Evolutionary conservation across 768 basidiomycete species (phyloP).

Genomic region (Fistulinella prunicolor): DNA sequence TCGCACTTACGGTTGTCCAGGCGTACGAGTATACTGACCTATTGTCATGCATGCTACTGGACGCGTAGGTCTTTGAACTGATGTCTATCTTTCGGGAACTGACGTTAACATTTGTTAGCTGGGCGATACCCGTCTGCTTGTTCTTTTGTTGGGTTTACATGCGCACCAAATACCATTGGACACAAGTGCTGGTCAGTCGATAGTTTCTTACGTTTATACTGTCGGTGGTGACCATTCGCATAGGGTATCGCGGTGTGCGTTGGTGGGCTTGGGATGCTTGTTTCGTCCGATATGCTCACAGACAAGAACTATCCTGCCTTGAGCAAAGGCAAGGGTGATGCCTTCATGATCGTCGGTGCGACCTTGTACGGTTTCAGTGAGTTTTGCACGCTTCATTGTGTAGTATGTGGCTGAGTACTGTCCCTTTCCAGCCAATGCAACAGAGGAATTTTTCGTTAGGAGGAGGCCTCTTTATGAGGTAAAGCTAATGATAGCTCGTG

Average conservation of each 20-base stretch:
- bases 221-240: neutral
- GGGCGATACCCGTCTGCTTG: slow-evolving; percentile 88
- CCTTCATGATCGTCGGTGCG: slow-evolving; percentile 83
- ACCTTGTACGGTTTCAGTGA: slow-evolving; percentile 83
- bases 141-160: slow-evolving; percentile 83
- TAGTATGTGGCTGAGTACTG: neutral
- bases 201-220: neutral
- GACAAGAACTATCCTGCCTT: slow-evolving; percentile 69
- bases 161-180: slow-evolving; percentile 78
- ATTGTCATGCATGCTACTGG: slow-evolving; percentile 88
- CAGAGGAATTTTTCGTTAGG: slow-evolving; percentile 85
- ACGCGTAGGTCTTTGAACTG: slow-evolving; percentile 59
- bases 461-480: slow-evolving; percentile 77
- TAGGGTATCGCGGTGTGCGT: slow-evolving; percentile 75
- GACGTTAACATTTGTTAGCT: slow-evolving; percentile 39
- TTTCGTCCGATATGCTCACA: slow-evolving; percentile 74
- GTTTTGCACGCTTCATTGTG: slow-evolving; percentile 27
- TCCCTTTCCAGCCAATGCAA: slow-evolving; percentile 64
- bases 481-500: neutral
- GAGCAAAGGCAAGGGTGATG: slow-evolving; percentile 72
- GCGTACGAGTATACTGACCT: slow-evolving; percentile 86
- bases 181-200: slow-evolving; percentile 63
- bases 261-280: slow-evolving; percentile 75
- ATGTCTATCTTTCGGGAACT: neutral
- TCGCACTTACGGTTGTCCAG: slow-evolving; percentile 29